Conservation (phyloP, 148 eudicot species). For the Talinum fruticosum region DNA sequence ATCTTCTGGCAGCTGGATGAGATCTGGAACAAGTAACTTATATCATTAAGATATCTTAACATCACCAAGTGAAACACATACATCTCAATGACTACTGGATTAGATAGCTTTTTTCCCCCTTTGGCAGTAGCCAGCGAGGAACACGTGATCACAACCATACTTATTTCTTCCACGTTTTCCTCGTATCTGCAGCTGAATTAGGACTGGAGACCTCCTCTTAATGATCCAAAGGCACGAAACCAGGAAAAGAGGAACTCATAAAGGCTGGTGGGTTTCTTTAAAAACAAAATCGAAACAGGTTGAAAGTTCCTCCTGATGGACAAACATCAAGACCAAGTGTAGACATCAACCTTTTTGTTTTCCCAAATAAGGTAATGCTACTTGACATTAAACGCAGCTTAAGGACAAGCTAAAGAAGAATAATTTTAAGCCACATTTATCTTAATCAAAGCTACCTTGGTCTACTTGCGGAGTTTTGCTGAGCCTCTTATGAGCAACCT, state of each 20-base stretch:
- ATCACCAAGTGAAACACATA: neutral
- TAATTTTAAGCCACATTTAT: neutral
- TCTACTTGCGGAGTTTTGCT: conserved; percentile 41
- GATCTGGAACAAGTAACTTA: conserved; percentile 34
- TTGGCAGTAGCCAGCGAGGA: neutral
- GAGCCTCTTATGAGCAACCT: conserved; percentile 65
- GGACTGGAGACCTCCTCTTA: neutral
- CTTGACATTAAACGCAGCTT: neutral
- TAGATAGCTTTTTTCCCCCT: neutral
- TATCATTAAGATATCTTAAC: neutral
- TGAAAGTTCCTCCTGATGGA: neutral
- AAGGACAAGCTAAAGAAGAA: neutral
- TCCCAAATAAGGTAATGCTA: neutral
- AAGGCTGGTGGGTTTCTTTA: no score
- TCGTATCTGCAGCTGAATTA: no score
- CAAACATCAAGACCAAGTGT: neutral
- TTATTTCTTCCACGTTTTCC: neutral
- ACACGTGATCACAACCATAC: neutral
- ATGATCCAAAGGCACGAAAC: neutral
- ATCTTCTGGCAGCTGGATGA: conserved; percentile 57
- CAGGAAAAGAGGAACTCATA: no score
- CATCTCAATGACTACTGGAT: neutral
- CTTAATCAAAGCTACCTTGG: conserved; percentile 39
- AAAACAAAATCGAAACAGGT: no score
- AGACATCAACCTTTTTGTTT: neutral